phyloP scores from a whole-genome alignment of 2,329 filamentous ascomycete genomes.

The Penicillium sp. region DNA sequence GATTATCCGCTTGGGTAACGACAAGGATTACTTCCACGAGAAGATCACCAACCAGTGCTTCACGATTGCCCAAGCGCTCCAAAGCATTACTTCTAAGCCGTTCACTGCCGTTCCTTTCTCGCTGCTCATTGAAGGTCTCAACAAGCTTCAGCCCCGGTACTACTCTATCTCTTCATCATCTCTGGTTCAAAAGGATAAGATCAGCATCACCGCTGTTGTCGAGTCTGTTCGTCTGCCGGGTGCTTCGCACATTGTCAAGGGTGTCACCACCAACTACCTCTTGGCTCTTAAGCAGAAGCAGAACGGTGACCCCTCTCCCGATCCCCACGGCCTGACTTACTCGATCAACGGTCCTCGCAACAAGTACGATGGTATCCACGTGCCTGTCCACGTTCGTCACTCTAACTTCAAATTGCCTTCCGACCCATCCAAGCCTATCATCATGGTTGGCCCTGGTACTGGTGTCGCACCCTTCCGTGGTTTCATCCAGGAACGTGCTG shows the following conservation, averaged over 20 bases:
- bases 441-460: constrained; percentile 94
- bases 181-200: constrained; percentile 86
- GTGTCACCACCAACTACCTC: constrained; percentile 96
- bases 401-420: constrained; percentile 99
- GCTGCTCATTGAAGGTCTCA: constrained; percentile 86
- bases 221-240: constrained; percentile 78
- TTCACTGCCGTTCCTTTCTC: constrained; percentile 92
- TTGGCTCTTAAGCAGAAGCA: constrained; percentile 95
- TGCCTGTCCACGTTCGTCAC: constrained; percentile 93
- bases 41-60: constrained; percentile 78
- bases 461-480: constrained; percentile 95
- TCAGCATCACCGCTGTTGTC: constrained; percentile 92
- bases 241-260: constrained; percentile 77
- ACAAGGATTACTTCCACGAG: constrained; percentile 93
- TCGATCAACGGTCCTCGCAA: constrained; percentile 85
- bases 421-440: constrained; percentile 87
- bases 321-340: constrained; percentile 82
- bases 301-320: constrained; percentile 76
- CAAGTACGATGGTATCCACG: constrained; percentile 94
- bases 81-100: constrained; percentile 68
- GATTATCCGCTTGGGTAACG: constrained; percentile 81
- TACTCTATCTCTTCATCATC: constrained; percentile 99
- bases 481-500: constrained; percentile 90
- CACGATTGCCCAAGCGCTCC: constrained; percentile 85
- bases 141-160: constrained; percentile 95